phyloP scores from a whole-genome alignment of 352 stramenopile genomes.

The Pythium plurisporium region DNA sequence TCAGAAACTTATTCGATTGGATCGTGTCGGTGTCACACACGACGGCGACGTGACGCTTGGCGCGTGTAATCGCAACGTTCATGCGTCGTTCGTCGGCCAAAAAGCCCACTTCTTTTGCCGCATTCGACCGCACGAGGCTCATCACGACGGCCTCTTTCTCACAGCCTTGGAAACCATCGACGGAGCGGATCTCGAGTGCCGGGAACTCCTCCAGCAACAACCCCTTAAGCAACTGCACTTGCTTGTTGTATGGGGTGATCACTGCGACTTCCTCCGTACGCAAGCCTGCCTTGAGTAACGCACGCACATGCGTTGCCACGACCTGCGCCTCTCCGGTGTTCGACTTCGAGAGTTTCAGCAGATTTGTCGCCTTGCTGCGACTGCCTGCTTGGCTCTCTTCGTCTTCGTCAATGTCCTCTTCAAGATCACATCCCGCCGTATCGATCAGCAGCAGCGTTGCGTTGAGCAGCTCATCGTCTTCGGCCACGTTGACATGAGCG shows the following conservation, averaged over 20 bases:
- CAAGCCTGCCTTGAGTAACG: constrained; percentile 83
- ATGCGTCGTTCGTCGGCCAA: constrained; percentile 94
- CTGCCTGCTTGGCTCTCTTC: background rate
- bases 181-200: constrained; percentile 86
- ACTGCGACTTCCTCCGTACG: constrained; percentile 91
- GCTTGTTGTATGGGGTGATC: constrained; percentile 98
- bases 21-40: constrained; percentile 96
- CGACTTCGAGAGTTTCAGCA: constrained; percentile 59
- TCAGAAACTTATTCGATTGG: constrained; percentile 88
- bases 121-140: constrained; percentile 95
- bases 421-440: constrained; percentile 90
- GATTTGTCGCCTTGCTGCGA: background rate
- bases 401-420: constrained; percentile 68
- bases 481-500: constrained; percentile 44
- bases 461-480: constrained; percentile 60
- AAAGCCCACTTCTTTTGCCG: constrained; percentile 90
- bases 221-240: constrained; percentile 90
- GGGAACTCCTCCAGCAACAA: constrained; percentile 72
- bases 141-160: constrained; percentile 98
- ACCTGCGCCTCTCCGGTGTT: constrained; percentile 78
- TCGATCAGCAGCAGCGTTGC: constrained; percentile 91
- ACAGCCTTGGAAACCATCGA: constrained; percentile 97
- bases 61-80: constrained; percentile 97
- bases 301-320: constrained; percentile 79
- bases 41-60: constrained; percentile 93